Conservation (phyloP, 352 stramenopile genomes). For the Thalassiosira livingstoniorum region DNA sequence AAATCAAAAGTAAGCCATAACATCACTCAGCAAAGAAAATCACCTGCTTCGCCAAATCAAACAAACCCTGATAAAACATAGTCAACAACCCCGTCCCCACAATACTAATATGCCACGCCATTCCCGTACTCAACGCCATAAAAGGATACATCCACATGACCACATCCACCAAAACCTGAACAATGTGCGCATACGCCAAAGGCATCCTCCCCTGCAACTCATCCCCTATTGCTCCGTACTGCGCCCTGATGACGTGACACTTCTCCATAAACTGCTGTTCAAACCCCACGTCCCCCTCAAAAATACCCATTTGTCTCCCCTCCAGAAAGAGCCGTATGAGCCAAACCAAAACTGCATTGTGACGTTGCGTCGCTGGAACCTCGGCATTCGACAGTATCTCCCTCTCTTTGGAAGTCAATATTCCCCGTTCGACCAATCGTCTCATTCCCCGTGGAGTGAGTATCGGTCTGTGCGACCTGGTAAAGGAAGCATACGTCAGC, state of each 20-base stretch:
- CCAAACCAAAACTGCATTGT: slow-evolving; percentile 85
- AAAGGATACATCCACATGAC: slow-evolving; percentile 87
- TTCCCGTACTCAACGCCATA: slow-evolving; percentile 80
- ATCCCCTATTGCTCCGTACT: slow-evolving; percentile 86
- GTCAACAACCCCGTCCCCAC: slow-evolving; percentile 84
- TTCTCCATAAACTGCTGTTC: slow-evolving; percentile 71
- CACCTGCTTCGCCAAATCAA: slow-evolving; percentile 88
- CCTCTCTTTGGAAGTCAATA: slow-evolving; percentile 80
- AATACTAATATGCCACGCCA: slow-evolving; percentile 80
- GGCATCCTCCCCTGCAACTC: slow-evolving; percentile 86
- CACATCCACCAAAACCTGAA: slow-evolving; percentile 87
- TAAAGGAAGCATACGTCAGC: slow-evolving; percentile 87
- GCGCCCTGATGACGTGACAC: slow-evolving; percentile 84
- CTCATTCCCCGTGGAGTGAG: slow-evolving; percentile 84
- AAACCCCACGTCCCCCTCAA: slow-evolving; percentile 82
- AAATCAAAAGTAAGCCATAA: too few species aligned
- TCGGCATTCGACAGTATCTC: slow-evolving; percentile 76
- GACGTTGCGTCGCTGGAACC: slow-evolving; percentile 81
- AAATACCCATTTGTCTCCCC: slow-evolving; percentile 70
- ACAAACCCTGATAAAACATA: slow-evolving; percentile 86
- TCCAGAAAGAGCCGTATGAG: slow-evolving; percentile 83
- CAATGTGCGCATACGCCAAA: slow-evolving; percentile 88
- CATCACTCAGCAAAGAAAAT: too few species aligned
- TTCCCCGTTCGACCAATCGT: slow-evolving; percentile 81
- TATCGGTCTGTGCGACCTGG: slow-evolving; percentile 84